These are phyloP conservation scores for Lenzites betulinus DNA, from an alignment of 768 basidiomycete genomes.

Conservation along the genomic window DNA sequence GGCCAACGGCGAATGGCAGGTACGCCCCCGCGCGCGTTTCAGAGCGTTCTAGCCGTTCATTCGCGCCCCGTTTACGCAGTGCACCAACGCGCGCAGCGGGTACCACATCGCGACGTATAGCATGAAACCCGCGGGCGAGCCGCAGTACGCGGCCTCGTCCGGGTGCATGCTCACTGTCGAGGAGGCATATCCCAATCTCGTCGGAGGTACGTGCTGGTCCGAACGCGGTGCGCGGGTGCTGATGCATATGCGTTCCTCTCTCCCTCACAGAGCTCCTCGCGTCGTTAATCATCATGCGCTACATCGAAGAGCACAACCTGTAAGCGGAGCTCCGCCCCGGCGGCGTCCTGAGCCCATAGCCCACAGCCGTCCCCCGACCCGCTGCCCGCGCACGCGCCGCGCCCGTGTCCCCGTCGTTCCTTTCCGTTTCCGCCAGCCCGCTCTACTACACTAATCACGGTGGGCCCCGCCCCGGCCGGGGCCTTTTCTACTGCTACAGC, in stretches of 20 bases:
- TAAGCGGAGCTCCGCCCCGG: conserved; percentile 27
- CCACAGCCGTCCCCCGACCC: background rate
- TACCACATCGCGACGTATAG: conserved; percentile 62
- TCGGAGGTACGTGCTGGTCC: conserved; percentile 48
- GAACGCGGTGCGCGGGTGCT: no score
- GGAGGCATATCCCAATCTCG: conserved; percentile 57
- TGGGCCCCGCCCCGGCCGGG: conserved; percentile 7
- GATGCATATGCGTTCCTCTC: no score
- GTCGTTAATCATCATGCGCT: conserved; percentile 63
- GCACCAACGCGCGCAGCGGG: conserved; percentile 48
- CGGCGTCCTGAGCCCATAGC: conserved; percentile 7
- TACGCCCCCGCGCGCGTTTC: conserved; percentile 34
- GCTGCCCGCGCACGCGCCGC: background rate
- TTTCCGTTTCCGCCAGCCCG: background rate
- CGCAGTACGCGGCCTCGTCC: conserved; percentile 53
- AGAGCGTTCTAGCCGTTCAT: background rate
- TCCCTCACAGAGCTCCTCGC: conserved; percentile 59
- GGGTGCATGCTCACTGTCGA: conserved; percentile 66
- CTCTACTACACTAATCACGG: conserved; percentile 3
- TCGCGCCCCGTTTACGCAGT: conserved; percentile 39
- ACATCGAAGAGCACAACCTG: conserved; percentile 51
- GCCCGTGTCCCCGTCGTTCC: background rate
- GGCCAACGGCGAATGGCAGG: conserved; percentile 65
- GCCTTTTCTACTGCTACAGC: conserved; percentile 1
- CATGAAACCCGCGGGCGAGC: conserved; percentile 56